A percentile compares a stretch with the other conserved stretches of the same genome.
phyloP scores from a whole-genome alignment of 1,284 basidiomycete genomes.

The Sanghuangporus sanghuang region DNA sequence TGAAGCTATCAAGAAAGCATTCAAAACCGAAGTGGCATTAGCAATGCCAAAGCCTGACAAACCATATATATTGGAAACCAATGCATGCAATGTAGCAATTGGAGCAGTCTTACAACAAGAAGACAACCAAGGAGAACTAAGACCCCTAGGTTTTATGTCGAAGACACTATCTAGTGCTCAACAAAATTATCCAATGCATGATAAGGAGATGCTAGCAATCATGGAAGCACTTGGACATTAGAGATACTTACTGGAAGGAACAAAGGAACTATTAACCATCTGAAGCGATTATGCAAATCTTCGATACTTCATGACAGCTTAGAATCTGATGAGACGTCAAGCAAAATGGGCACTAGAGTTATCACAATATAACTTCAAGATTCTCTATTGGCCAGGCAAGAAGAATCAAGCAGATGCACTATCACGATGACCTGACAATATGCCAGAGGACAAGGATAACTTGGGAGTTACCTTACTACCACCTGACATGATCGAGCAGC shows the following conservation, averaged over 20 bases:
- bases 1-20: conserved; percentile 22
- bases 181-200: conserved; percentile 32
- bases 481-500: not conserved
- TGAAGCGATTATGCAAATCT: conserved; percentile 29
- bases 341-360: conserved; percentile 27
- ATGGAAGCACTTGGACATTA: conserved; percentile 28
- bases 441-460: not conserved
- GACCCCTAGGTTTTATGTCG: conserved; percentile 27
- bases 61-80: conserved; percentile 19
- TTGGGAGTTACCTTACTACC: not conserved
- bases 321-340: conserved; percentile 24
- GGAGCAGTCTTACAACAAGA: conserved; percentile 21
- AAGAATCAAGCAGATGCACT: conserved; percentile 27
- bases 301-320: conserved; percentile 24
- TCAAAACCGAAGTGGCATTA: conserved; percentile 23
- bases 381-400: conserved; percentile 26
- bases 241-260: conserved; percentile 28
- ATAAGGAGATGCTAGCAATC: conserved; percentile 35
- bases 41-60: not conserved
- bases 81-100: conserved; percentile 15
- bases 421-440: conserved; percentile 21
- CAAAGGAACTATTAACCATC: conserved; percentile 20
- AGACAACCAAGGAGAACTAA: conserved; percentile 12
- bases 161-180: conserved; percentile 24
- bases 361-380: conserved; percentile 22